phyloP scores from a whole-genome alignment of 1,139 yeast genomes.

The Scheffersomyces cryptocercus region DNA sequence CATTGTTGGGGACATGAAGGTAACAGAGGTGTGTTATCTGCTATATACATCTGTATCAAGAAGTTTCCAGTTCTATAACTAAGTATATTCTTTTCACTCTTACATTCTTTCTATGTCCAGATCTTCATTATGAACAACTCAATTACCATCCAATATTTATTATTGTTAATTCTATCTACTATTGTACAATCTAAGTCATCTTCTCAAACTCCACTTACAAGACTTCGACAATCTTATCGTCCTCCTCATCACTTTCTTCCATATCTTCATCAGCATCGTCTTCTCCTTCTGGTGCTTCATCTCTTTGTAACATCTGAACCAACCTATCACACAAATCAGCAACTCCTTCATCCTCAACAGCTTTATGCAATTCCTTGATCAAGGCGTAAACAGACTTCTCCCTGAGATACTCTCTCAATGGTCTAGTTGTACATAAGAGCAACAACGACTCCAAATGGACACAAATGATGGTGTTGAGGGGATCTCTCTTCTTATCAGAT shows the following conservation, averaged over 20 bases:
- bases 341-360: conserved; percentile 58
- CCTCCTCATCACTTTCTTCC: conserved; percentile 32
- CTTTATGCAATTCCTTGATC: conserved; percentile 81
- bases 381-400: conserved; percentile 79
- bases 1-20: too few relatives aligned
- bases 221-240: conserved; percentile 54
- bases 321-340: conserved; percentile 70
- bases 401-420: conserved; percentile 74
- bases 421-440: conserved; percentile 72
- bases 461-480: conserved; percentile 61
- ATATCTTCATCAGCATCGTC: conserved; percentile 24
- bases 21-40: too few relatives aligned
- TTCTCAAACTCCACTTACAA: conserved; percentile 22
- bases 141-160: too few relatives aligned
- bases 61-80: too few relatives aligned
- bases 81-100: too few relatives aligned
- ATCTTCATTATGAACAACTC: too few relatives aligned
- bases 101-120: too few relatives aligned
- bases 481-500: conserved; percentile 76
- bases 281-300: conserved; percentile 56
- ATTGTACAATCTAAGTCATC: neutral
- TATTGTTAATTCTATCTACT: too few relatives aligned
- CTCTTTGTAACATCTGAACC: conserved; percentile 90
- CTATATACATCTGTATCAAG: too few relatives aligned
- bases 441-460: conserved; percentile 77